phyloP scores from a whole-genome alignment of 208 protist species.

The Crithidia fasciculata region DNA sequence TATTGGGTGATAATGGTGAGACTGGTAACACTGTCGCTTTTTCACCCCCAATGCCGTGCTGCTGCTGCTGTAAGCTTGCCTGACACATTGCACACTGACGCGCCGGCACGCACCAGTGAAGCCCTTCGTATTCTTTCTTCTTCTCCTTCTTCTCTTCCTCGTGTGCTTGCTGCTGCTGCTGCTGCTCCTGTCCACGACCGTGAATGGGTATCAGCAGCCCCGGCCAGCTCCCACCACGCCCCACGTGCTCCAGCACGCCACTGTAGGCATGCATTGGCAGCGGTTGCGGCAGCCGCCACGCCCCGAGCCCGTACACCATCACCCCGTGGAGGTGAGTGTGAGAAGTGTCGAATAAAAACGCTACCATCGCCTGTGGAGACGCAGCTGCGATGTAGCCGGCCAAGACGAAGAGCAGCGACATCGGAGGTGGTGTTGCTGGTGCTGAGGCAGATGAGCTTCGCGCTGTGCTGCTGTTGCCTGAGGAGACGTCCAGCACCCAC shows the following conservation, averaged over 20 bases:
- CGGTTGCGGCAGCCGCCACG: conserved; percentile 60
- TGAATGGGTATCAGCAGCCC: conserved; percentile 33
- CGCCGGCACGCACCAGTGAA: conserved; percentile 68
- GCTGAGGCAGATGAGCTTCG: too few relatives aligned
- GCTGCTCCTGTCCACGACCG: background rate
- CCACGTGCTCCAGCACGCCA: conserved; percentile 46
- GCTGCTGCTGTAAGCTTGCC: background rate
- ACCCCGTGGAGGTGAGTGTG: conserved; percentile 65
- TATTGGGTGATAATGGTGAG: too few relatives aligned
- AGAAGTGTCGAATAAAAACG: conserved; percentile 55
- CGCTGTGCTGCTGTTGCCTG: background rate
- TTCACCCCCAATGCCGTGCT: background rate
- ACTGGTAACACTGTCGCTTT: too few relatives aligned
- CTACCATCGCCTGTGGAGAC: conserved; percentile 41
- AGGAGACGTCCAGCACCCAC: conserved; percentile 55
- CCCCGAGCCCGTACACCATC: conserved; percentile 63
- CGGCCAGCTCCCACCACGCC: conserved; percentile 55
- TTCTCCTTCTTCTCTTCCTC: background rate
- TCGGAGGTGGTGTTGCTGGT: conserved; percentile 17
- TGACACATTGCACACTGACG: conserved; percentile 19
- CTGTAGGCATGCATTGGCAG: conserved; percentile 34
- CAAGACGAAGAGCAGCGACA: conserved; percentile 47
- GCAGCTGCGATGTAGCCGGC: conserved; percentile 71
- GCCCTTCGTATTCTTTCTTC: conserved; percentile 15
- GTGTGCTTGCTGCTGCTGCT: background rate